Conservation (phyloP, 164 flowering plant species). For the Vitis vinifera region ASM3070453v1 NC_081821.1:6448001-6448500, state of each 20-base stretch:
- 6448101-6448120: conserved; percentile 31
- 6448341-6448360: conserved; percentile 58
- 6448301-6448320: conserved; percentile 65
- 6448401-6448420: conserved; percentile 39
- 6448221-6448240: conserved; percentile 43
- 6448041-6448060: neutral
- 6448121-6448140: conserved; percentile 42
- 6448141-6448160: conserved; percentile 48
- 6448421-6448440: conserved; percentile 28
- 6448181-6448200: conserved; percentile 14
- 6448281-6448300: conserved; percentile 71
- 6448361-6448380: conserved; percentile 41
- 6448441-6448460: conserved; percentile 33
- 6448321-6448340: conserved; percentile 38
- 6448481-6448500: conserved; percentile 24
- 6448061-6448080: conserved; percentile 52
- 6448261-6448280: conserved; percentile 40
- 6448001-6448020: conserved; percentile 8
- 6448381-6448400: conserved; percentile 52
- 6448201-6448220: conserved; percentile 40
- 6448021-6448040: conserved; percentile 11
- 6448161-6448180: conserved; percentile 52
- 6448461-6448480: conserved; percentile 36
- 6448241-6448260: conserved; percentile 40
- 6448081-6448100: conserved; percentile 37